Evolutionary conservation across 2,329 filamentous ascomycete species (phyloP), one percentile per base, ranked within the genome.

Genomic region (Beauveria australis): DNA sequence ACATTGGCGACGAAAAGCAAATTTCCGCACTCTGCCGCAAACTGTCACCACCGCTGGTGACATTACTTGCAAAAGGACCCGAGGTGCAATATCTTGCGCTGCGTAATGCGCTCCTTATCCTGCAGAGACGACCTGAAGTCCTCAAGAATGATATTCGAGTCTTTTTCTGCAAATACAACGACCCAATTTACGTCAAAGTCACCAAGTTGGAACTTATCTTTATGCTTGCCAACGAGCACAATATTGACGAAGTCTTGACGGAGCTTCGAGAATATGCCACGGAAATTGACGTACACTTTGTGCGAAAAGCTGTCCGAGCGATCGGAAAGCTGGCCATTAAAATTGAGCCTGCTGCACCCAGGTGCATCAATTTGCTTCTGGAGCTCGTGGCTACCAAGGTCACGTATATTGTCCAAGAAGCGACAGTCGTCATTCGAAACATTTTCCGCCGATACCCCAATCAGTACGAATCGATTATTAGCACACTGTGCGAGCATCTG

Each of bases 151-250:
- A 99, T 73, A 97, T 99, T 64, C 86, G 94, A 52, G 94, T 99
- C 37, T 99, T 99, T 77, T 99, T 99, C 76, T 99, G 94, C 85
- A 99, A 99, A 80, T 99, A 99, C 76, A 99, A 99, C 73, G 94
- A 99, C 71, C 94, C 94, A 0, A 99, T 99, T 65, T 99, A 97
- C 73, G 94, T 99, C 76, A 99, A 99, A 75, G 94, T 99, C 56
- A 99, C 94, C 18, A 99, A 99, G 76, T 82, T 99, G 54, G 94
- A 99, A 75, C 83, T 99, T 67, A 97, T 99, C 66, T 99, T 99
- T 75, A 99, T 97, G 94, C 83, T 99, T 63, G 94, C 94, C 8
- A 96, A 86, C 40, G 92, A 97, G 74, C 89, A 88, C 69, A 99
- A 99, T 72, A 99, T 99, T 67, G 88, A 91, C 53, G 91, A 97